Evolutionary conservation across 2,329 filamentous ascomycete species (phyloP).

Genomic region (Arthrobotrys conoides): DNA sequence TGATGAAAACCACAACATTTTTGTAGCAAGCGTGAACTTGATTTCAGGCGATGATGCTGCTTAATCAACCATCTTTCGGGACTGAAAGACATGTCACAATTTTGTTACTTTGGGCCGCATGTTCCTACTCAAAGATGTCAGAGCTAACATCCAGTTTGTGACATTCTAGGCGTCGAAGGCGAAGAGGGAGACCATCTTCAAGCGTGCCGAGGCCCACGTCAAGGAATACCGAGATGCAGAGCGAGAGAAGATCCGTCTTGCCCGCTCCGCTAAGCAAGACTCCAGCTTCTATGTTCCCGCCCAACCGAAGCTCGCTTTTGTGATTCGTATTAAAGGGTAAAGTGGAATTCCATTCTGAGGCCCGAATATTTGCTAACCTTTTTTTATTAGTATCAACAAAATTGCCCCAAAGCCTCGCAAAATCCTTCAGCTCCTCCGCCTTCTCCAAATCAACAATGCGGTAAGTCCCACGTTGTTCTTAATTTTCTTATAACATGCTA

Average conservation of each 20-base stretch:
- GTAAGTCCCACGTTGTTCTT: constrained; percentile 66
- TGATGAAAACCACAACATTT: constrained; percentile 66
- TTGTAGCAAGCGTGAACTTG: constrained; percentile 85
- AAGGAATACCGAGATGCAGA: constrained; percentile 99
- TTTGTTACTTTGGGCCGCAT: neutral
- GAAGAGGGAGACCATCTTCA: constrained; percentile 99
- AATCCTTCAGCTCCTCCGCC: constrained; percentile 98
- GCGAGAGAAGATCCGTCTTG: constrained; percentile 97
- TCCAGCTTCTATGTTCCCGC: constrained; percentile 95
- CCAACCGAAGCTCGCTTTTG: constrained; percentile 96
- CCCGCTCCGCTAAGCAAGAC: constrained; percentile 88
- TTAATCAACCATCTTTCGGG: constrained; percentile 99
- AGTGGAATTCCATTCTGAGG: neutral
- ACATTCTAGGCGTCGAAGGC: constrained; percentile 88
- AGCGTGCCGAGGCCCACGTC: constrained; percentile 99
- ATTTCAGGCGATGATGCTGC: constrained; percentile 90
- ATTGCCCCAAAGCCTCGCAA: constrained; percentile 99
- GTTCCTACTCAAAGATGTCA: neutral
- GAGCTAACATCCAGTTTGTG: constrained; percentile 7
- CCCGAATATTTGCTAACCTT: constrained; percentile 65
- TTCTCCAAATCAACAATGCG: constrained; percentile 99
- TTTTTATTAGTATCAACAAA: constrained; percentile 94
- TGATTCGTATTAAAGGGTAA: constrained; percentile 97
- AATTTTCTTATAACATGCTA: neutral
- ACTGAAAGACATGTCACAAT: constrained; percentile 75